Percentiles rank a stretch among this genome's conserved stretches.
phyloP scores from a whole-genome alignment of 352 stramenopile genomes.

The Pythium aristosporum region DNA sequence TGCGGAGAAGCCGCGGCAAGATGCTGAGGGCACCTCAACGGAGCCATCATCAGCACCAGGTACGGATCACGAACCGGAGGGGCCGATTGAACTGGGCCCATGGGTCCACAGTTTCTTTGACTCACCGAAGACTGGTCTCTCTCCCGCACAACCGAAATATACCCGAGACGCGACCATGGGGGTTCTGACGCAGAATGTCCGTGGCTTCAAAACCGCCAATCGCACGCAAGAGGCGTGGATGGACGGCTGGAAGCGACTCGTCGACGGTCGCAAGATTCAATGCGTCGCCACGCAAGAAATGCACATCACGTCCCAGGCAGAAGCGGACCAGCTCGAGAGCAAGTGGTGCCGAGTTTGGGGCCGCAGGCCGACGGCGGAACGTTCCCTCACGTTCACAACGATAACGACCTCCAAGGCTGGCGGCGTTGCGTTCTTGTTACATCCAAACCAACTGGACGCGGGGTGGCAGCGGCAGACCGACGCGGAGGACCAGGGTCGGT shows the following conservation, averaged over 20 bases:
- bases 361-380: not conserved
- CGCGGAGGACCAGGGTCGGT: not conserved
- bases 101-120: too few species aligned
- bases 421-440: not conserved
- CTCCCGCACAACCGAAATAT: too few species aligned
- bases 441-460: not conserved
- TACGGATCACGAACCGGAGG: too few species aligned
- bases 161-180: not conserved
- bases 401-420: not conserved
- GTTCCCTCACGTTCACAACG: not conserved
- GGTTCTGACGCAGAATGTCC: constrained; percentile 4
- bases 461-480: too few species aligned
- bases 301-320: not conserved
- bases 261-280: not conserved
- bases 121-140: too few species aligned
- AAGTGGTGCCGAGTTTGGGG: constrained; percentile 1
- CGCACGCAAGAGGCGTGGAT: not conserved
- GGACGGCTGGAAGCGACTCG: not conserved
- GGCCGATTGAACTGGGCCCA: too few species aligned
- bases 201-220: not conserved
- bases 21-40: too few species aligned
- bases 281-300: constrained; percentile 9
- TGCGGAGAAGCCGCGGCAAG: too few species aligned
- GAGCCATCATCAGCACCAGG: too few species aligned
- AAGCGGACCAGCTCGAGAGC: not conserved